These are phyloP conservation scores for Magnolia changhungtana DNA, from an alignment of 164 flowering plant genomes.

Conservation along the genomic window DNA sequence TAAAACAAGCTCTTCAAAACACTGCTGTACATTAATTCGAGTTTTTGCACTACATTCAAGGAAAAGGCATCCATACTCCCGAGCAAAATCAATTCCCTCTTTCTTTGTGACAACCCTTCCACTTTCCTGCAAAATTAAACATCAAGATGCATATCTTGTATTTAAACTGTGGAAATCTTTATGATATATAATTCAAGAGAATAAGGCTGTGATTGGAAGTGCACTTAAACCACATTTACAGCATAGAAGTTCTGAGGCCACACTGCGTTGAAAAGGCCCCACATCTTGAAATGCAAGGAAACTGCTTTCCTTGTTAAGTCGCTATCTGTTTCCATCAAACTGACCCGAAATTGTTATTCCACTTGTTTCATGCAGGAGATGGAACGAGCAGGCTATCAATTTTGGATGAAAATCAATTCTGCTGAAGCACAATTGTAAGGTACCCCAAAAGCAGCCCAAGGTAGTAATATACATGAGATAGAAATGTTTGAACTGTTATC, in stretches of 20 bases:
- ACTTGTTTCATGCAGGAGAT: not conserved
- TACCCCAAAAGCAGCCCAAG: not conserved
- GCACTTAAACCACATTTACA: not conserved
- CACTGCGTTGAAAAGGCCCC: not conserved
- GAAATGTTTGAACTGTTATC: too few relatives aligned
- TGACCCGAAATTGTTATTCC: not conserved
- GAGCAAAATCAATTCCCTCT: constrained; percentile 78
- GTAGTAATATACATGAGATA: too few relatives aligned
- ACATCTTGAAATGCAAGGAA: not conserved
- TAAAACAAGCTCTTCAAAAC: constrained; percentile 78
- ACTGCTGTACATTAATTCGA: constrained; percentile 68
- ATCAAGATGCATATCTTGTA: not conserved
- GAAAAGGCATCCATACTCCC: constrained; percentile 76
- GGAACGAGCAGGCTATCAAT: not conserved
- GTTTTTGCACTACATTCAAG: constrained; percentile 88
- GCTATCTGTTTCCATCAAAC: not conserved
- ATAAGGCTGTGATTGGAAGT: not conserved
- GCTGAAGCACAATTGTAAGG: not conserved
- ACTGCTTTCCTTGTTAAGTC: not conserved
- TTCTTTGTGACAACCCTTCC: constrained; percentile 73
- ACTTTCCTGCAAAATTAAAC: constrained; percentile 49
- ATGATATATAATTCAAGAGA: not conserved
- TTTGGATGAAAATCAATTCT: not conserved
- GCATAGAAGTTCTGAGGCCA: not conserved
- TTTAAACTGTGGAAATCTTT: not conserved